Percentiles rank a stretch among this genome's conserved stretches.
Evolutionary conservation across 495 filamentous ascomycete species (phyloP).

Genomic region (Lepraria neglecta): DNA sequence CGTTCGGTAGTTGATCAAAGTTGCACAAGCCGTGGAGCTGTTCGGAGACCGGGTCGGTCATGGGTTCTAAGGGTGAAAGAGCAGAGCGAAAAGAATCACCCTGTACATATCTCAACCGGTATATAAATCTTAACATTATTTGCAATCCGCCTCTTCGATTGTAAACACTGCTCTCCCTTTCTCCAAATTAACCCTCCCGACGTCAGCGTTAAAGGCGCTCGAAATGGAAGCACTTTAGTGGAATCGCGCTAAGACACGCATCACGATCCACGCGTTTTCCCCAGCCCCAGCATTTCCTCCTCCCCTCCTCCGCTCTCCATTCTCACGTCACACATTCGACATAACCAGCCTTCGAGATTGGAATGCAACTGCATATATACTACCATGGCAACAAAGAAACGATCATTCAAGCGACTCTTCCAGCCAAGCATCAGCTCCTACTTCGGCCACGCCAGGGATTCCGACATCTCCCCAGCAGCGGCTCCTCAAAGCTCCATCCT

Average conservation of each 20-base stretch:
- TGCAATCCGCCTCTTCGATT: no score
- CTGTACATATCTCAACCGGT: no score
- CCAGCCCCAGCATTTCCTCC: neutral
- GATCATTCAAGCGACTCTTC: constrained; percentile 36
- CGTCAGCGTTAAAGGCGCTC: no score
- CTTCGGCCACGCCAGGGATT: constrained; percentile 29
- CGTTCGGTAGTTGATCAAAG: neutral
- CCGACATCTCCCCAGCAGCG: constrained; percentile 19
- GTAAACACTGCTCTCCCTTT: no score
- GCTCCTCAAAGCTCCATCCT: constrained; percentile 39
- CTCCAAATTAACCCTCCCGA: no score
- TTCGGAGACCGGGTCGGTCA: no score
- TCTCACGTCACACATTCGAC: neutral
- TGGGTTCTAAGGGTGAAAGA: no score
- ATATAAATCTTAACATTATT: no score
- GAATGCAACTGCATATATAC: neutral
- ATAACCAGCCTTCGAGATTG: no score
- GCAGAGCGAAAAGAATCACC: no score
- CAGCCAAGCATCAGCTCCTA: constrained; percentile 40
- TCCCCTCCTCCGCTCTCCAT: neutral
- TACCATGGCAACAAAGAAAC: constrained; percentile 10
- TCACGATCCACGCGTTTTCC: constrained; percentile 1
- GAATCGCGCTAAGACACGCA: constrained; percentile 8
- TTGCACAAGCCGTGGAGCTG: no score
- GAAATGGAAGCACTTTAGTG: constrained; percentile 3